phyloP scores from a whole-genome alignment of 257 asterid species.

The Nicotiana noctiflora region DNA sequence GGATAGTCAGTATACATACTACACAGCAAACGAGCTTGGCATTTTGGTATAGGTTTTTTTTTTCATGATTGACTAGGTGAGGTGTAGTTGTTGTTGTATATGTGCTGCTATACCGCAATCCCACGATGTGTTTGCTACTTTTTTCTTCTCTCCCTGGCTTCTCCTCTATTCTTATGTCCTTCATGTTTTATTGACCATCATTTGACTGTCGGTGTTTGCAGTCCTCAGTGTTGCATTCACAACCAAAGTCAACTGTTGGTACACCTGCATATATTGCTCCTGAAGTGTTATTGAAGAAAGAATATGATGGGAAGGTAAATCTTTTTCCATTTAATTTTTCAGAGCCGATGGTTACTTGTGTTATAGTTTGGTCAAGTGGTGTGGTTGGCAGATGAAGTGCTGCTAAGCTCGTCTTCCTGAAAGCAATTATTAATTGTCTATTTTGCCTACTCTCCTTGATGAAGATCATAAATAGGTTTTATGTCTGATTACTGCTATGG shows the following conservation, averaged over 20 bases:
- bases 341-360: background rate
- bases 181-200: background rate
- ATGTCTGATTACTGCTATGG: background rate
- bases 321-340: background rate
- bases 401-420: background rate
- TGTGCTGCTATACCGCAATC: background rate
- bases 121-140: background rate
- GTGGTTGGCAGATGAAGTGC: background rate
- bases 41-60: background rate
- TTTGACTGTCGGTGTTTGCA: slow-evolving; percentile 22
- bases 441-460: background rate
- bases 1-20: background rate
- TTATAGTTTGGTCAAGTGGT: background rate
- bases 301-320: slow-evolving; percentile 93
- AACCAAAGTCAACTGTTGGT: slow-evolving; percentile 99
- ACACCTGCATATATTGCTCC: slow-evolving; percentile 99
- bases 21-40: background rate
- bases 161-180: background rate
- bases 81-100: background rate
- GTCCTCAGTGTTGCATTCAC: slow-evolving; percentile 99
- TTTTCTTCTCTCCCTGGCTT: background rate
- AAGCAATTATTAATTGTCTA: background rate
- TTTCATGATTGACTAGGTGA: background rate
- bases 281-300: slow-evolving; percentile 88
- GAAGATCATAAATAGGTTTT: background rate